Conservation (phyloP, 441 rosid genomes). For the Cnidoscolus chayamansa region DNA sequence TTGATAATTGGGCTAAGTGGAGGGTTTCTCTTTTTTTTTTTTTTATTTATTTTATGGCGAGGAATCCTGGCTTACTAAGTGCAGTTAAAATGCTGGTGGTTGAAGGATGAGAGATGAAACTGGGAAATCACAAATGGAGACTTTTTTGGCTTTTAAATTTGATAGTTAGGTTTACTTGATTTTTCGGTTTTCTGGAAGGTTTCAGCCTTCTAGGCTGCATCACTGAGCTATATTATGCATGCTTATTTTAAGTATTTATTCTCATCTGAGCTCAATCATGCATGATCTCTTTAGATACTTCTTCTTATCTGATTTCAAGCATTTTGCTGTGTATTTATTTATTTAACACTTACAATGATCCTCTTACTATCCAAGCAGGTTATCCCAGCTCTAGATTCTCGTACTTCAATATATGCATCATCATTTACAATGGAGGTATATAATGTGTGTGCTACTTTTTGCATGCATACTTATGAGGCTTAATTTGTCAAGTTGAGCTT, state of each 20-base stretch:
- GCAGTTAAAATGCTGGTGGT: not conserved
- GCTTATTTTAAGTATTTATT: no score
- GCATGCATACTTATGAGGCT: not conserved
- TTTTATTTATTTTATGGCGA: no score
- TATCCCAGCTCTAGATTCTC: slow-evolving; percentile 79
- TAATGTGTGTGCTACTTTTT: not conserved
- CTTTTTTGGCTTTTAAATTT: slow-evolving; percentile 2
- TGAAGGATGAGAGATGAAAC: slow-evolving; percentile 2
- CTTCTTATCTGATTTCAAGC: slow-evolving; percentile 1
- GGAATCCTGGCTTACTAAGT: not conserved
- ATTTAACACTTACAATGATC: not conserved
- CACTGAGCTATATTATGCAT: not conserved
- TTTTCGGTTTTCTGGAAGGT: not conserved
- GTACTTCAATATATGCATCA: slow-evolving; percentile 83
- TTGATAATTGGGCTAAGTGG: not conserved
- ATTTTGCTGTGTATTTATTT: not conserved
- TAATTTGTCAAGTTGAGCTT: not conserved
- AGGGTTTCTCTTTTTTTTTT: no score
- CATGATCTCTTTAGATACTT: not conserved
- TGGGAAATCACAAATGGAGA: slow-evolving; percentile 10
- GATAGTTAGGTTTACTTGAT: not conserved
- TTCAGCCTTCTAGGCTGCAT: slow-evolving; percentile 3
- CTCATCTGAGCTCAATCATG: not conserved
- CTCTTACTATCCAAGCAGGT: slow-evolving; percentile 52
- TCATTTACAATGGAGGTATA: slow-evolving; percentile 97